Base-by-base conservation (phyloP, 305 asterid genomes). In the Striga hermonthica region DNA sequence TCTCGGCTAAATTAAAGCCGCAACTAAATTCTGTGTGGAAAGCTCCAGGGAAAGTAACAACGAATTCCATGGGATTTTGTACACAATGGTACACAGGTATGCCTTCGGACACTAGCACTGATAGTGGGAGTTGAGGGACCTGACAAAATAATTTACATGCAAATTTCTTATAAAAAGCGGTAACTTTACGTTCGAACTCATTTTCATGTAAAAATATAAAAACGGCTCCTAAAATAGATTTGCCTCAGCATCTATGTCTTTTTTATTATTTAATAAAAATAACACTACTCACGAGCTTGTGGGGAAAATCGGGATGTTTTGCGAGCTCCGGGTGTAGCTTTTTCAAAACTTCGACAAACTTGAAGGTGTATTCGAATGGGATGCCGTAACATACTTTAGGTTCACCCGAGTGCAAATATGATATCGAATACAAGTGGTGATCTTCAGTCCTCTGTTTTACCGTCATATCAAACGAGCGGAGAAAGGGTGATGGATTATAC, bases 51-150 rank as follows among this genome's bases (percentile, higher is more conserved):
- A 82, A 84, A 62, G 72, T 71, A 70, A 90, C 75, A 36, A 90
- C 74, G 74, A 86, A 93, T 72, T 88, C 96, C 61, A 57, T 57
- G 3, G 86, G 85, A 60, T 82, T 74, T 72, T 86, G 99, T 73
- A 86, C 75, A 55, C 97, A 92, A 22, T 91, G 91, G 66, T 78
- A 92, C 58, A 90, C 90, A 39, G 97, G 95, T 70, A 88, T 80
- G 22, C 94, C 96, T 79, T 84, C 84, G 3, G 90, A 73, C 44
- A 55, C 71, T 62, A 86, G 81, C 68, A 76, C 54, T 62, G 89
- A 82, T 61, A 96, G 95, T 36, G 96, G 79, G 66, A 93, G 61
- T 68, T 86, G 97, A 71, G 76, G 40, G 57, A 75, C 84, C 99
- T 93, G 89, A 65, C 7, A 15, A 6, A 58, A 37, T 28, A 75